phyloP scores from a whole-genome alignment of 257 asterid species.

The Solanum stenotomum region DNA sequence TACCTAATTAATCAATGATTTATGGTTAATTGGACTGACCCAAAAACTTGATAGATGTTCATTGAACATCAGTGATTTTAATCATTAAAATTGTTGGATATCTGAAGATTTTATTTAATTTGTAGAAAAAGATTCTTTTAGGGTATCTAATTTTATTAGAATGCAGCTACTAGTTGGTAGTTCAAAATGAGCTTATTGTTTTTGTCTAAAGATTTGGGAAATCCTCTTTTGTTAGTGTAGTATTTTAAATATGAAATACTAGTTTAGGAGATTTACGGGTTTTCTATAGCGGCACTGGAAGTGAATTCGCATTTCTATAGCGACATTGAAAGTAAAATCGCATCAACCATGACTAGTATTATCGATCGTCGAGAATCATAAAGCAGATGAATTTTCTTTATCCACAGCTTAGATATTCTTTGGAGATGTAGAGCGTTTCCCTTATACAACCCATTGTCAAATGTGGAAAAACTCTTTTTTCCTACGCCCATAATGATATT shows the following conservation, averaged over 20 bases:
- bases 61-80: background rate
- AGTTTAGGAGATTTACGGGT: background rate
- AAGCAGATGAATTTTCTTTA: too few species aligned
- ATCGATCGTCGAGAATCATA: background rate
- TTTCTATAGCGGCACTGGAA: too few species aligned
- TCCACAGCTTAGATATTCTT: too few species aligned
- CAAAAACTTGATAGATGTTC: background rate
- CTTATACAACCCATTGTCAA: too few species aligned
- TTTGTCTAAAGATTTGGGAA: too few species aligned
- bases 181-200: background rate
- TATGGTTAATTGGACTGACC: background rate
- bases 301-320: too few species aligned
- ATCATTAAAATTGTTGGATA: background rate
- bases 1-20: background rate
- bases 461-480: too few species aligned
- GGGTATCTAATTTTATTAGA: background rate
- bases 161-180: background rate
- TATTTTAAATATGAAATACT: too few species aligned
- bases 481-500: too few species aligned
- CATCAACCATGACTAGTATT: too few species aligned
- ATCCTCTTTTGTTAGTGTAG: too few species aligned
- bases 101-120: background rate
- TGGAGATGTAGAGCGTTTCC: background rate
- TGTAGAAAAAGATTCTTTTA: background rate
- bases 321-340: accelerated